Evolutionary conservation across 148 eudicot species (phyloP), one percentile per base, ranked within the genome.

Genomic region (Camellia granthamiana): DNA sequence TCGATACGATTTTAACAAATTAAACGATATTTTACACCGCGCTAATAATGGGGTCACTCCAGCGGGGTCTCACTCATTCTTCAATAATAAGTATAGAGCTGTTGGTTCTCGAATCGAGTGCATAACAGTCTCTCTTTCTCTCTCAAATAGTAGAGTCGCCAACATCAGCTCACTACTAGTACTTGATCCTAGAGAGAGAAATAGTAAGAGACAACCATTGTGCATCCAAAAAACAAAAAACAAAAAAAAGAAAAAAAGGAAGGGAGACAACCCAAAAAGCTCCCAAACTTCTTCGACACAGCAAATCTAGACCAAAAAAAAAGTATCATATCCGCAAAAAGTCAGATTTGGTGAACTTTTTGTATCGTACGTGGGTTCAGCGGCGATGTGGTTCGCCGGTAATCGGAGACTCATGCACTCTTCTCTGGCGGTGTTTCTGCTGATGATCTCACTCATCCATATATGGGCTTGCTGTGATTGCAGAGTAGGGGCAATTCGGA

Each of bases 331-430:
- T 18, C 16, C 0, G 56, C 18, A 47, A 70, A 70, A 70, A 11
- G 56, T 47, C 41, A 46, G 74, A 42, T 42, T 62, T 41, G 11
- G 58, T 7, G 5, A 69, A 47, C 6, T 46, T 41, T 30, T 58
- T 79, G 89, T 83, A 30, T 30, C 1, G 38, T 87, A 81, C 77
- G 89, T 84, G 79, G 77, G 78, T 64, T 73, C 10, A 19, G 58
- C 80, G 70, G 84, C 80, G 61, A 86, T 82, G 90, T 83, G 80
- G 76, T 87, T 84, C 84, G 78, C 89, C 90, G 81, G 82, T 80
- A 81, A 84, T 83, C 81, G 76, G 69, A 86, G 64, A 67, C 64
- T 47, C 60, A 19, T 61, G 46, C 72, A 10, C 15, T 83, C 81
- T 55, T 64, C 78, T 23, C 54, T 81, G n/a, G 64, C 72, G n/a